Base-by-base conservation (phyloP, 257 asterid genomes). In the Salvia splendens region DNA sequence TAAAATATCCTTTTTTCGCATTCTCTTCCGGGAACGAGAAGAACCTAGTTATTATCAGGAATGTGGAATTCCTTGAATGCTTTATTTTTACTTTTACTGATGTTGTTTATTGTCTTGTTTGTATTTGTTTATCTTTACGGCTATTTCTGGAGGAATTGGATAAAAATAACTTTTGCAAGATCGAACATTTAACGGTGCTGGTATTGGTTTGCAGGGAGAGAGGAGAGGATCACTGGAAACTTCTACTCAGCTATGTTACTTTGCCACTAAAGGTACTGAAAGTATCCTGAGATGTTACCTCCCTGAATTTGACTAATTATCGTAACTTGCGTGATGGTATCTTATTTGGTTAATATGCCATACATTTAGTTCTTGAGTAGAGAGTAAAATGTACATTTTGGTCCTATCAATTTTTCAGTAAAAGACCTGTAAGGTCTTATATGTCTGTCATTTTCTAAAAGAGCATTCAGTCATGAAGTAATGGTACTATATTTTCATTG, bases 191-290 rank as follows among this genome's bases (percentile, higher is more conserved):
- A 40, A 41, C 7, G 40, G 7, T 4, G 40, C 40, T 4, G 40
- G 7, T 6, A 4, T 35, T 32, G 46, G 14, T 20, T 51, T 77
- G 73, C 83, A 85, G 89, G 74, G 51, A 38, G 57, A 60, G n/a
- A 67, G 80, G 59, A 4, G 40, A 6, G 6, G 40, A 6, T 35
- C 5, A 6, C 40, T 6, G 5, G 6, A 35, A 35, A 6, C 40
- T 4, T 54, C 77, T n/a, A 63, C 67, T 7, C 82, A 71, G 61
- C 62, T 75, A 16, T 69, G 72, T 48, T 54, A 52, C 61, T 79
- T 73, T 65, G 79, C 94, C 54, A 66, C 86, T 2, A 79, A 76
- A 87, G 88, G 89, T 86, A 42, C 64, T 49, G 20, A 49, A 47
- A 62, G n/a, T 53, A 36, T 56, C 45, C 43, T 17, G 28, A 60